These are phyloP conservation scores for Furcasterigmium sp. DNA, from an alignment of 2,329 filamentous ascomycete species.

Conservation along the genomic window DNA sequence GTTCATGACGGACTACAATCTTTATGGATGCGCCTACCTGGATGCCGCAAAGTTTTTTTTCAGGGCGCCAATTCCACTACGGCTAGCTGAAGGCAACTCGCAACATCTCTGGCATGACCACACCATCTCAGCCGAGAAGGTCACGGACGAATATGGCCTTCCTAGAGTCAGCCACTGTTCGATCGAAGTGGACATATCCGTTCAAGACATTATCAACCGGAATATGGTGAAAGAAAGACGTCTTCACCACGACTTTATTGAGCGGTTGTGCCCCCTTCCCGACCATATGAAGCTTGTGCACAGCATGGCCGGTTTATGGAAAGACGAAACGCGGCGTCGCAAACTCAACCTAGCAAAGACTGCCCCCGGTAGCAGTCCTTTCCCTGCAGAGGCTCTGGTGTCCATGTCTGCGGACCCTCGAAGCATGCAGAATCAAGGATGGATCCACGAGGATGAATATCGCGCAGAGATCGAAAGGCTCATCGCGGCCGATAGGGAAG, in stretches of 20 bases:
- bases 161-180: slow-evolving; percentile 82
- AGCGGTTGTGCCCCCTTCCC: slow-evolving; percentile 59
- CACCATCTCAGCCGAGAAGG: slow-evolving; percentile 54
- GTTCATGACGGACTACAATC: slow-evolving; percentile 98
- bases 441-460: slow-evolving; percentile 91
- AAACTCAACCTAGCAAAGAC: slow-evolving; percentile 64
- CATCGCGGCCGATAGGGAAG: slow-evolving; percentile 56
- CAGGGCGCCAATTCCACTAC: slow-evolving; percentile 67
- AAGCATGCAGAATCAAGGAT: slow-evolving; percentile 66
- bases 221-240: slow-evolving; percentile 67
- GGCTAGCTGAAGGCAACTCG: slow-evolving; percentile 52
- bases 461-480: slow-evolving; percentile 58
- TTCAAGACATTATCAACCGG: slow-evolving; percentile 83
- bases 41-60: slow-evolving; percentile 67
- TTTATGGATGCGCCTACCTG: slow-evolving; percentile 90
- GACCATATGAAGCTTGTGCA: slow-evolving; percentile 76
- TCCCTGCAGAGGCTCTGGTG: slow-evolving; percentile 73
- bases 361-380: slow-evolving; percentile 66
- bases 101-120: slow-evolving; percentile 75
- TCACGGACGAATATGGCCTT: slow-evolving; percentile 59
- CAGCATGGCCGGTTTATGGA: slow-evolving; percentile 93
- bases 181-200: slow-evolving; percentile 83
- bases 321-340: slow-evolving; percentile 76
- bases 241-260: slow-evolving; percentile 83
- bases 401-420: slow-evolving; percentile 84